Conservation (phyloP, 2,329 filamentous ascomycete genomes). For the Blastomyces percursus region DNA sequence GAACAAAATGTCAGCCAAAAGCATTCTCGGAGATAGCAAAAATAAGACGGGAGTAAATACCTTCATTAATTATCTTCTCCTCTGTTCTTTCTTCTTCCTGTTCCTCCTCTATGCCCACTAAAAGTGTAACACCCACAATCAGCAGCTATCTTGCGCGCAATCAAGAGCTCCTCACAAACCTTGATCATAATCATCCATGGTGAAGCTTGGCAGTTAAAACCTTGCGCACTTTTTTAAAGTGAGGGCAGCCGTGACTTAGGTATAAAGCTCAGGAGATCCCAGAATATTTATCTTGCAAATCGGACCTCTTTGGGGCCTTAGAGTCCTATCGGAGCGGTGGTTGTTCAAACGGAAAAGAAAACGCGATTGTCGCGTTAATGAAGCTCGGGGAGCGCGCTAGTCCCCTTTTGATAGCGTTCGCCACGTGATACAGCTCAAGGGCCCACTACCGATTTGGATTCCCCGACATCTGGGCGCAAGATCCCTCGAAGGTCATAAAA, state of each 20-base stretch:
- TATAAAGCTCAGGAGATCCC: not conserved
- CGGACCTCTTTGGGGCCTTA: not conserved
- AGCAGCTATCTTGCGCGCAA: constrained; percentile 1
- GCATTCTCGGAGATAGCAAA: not conserved
- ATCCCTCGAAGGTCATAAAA: constrained; percentile 3
- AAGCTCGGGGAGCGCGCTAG: not conserved
- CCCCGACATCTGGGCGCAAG: constrained; percentile 9
- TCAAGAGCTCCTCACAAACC: constrained; percentile 15
- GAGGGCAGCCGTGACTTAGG: not conserved
- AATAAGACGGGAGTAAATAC: constrained; percentile 32
- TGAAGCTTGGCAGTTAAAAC: not conserved
- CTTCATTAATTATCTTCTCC: constrained; percentile 90
- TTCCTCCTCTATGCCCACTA: constrained; percentile 29
- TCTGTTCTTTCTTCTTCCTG: constrained; percentile 64
- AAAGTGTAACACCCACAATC: not conserved
- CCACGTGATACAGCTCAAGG: not conserved
- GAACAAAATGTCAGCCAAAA: not conserved
- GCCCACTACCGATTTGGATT: too few relatives aligned
- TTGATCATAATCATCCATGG: constrained; percentile 9
- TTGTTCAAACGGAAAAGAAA: not conserved
- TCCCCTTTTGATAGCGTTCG: not conserved
- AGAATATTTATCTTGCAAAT: not conserved
- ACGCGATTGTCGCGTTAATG: constrained; percentile 9
- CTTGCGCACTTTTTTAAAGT: not conserved
- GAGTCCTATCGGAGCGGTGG: not conserved